Conservation (phyloP, 768 basidiomycete genomes). For the Collybia sp. region DNA sequence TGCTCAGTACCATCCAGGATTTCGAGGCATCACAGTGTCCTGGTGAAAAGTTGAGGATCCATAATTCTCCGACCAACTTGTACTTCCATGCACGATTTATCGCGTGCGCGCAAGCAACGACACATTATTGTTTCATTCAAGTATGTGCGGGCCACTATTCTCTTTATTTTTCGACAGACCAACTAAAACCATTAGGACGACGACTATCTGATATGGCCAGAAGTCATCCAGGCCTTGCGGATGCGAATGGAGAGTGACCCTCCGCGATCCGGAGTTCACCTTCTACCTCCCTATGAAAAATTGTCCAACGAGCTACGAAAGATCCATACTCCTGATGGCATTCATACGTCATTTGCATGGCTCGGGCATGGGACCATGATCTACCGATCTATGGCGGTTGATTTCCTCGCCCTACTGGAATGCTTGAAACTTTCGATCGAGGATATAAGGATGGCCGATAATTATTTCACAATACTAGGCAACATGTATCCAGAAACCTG, state of each 20-base stretch:
- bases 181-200: conserved; percentile 45
- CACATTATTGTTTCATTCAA: conserved; percentile 61
- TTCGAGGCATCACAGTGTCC: conserved; percentile 39
- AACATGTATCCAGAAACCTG: conserved; percentile 56
- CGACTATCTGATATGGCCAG: conserved; percentile 58
- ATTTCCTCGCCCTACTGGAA: conserved; percentile 46
- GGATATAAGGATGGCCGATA: conserved; percentile 64
- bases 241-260: conserved; percentile 25
- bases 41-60: conserved; percentile 38
- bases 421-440: conserved; percentile 39
- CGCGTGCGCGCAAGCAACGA: conserved; percentile 46
- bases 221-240: conserved; percentile 49
- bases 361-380: conserved; percentile 61
- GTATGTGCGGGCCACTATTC: conserved; percentile 19
- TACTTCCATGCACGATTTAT: conserved; percentile 62
- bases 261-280: conserved; percentile 32
- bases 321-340: conserved; percentile 24
- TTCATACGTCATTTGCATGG: conserved; percentile 63
- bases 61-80: conserved; percentile 52
- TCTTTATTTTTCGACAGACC: conserved; percentile 3
- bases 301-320: conserved; percentile 48
- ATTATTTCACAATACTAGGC: conserved; percentile 57
- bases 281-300: conserved; percentile 60
- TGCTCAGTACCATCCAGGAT: conserved; percentile 24
- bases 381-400: conserved; percentile 31